Conservation (phyloP, 345 rosid genomes). For the thale cress (Arabidopsis thaliana) region TAIR10.1 NC_003074.8:8918501-8919000, state of each 20-base stretch:
- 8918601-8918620: slow-evolving; percentile 38
- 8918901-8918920: slow-evolving; percentile 74
- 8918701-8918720: not conserved
- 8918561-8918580: not conserved
- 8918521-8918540: not conserved
- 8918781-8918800: slow-evolving; percentile 83
- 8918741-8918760: slow-evolving; percentile 50
- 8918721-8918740: not conserved
- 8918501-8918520: not conserved
- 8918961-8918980: slow-evolving; percentile 72
- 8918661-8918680: not conserved
- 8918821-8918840: slow-evolving; percentile 62
- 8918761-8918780: slow-evolving; percentile 68
- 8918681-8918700: not conserved
- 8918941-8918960: slow-evolving; percentile 53
- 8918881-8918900: slow-evolving; percentile 70
- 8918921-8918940: slow-evolving; percentile 50
- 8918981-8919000: slow-evolving; percentile 63
- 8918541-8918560: slow-evolving; percentile 29
- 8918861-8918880: slow-evolving; percentile 64
- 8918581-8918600: slow-evolving; percentile 38
- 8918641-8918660: slow-evolving; percentile 13
- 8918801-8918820: slow-evolving; percentile 70
- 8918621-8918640: slow-evolving; percentile 44
- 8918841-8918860: slow-evolving; percentile 75